Conservation (phyloP, 129 eudicot species). For the Lactuca saligna region DNA sequence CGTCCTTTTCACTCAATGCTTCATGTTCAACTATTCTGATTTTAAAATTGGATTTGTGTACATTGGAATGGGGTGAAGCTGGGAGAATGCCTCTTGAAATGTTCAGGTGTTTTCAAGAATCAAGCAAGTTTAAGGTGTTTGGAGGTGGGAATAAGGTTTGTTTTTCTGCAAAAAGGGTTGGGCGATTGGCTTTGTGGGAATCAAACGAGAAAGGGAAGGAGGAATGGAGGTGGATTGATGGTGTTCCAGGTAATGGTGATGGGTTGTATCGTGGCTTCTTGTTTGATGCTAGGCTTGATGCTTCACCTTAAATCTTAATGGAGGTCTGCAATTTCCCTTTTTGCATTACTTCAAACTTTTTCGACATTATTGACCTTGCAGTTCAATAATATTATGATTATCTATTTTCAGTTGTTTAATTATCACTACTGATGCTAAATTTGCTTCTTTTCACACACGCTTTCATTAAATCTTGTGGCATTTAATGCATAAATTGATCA, state of each 20-base stretch:
- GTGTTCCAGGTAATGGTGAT: slow-evolving; percentile 79
- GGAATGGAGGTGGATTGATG: slow-evolving; percentile 87
- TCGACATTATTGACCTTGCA: slow-evolving; percentile 10
- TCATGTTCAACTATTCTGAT: slow-evolving; percentile 80
- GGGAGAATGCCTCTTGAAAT: slow-evolving; percentile 86
- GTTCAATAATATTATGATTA: slow-evolving; percentile 23
- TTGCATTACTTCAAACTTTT: slow-evolving; percentile 9
- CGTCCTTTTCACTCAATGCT: slow-evolving; percentile 71
- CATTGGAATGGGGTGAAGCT: slow-evolving; percentile 91
- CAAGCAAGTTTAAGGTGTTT: slow-evolving; percentile 93
- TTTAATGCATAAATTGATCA: slow-evolving; percentile 24
- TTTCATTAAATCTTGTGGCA: slow-evolving; percentile 10
- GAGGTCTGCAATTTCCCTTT: slow-evolving; percentile 20
- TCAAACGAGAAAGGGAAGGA: slow-evolving; percentile 41
- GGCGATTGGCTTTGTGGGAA: slow-evolving; percentile 81
- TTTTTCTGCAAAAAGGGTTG: slow-evolving; percentile 78
- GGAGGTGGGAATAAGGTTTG: slow-evolving; percentile 89
- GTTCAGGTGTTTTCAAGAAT: slow-evolving; percentile 68
- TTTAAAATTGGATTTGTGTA: slow-evolving; percentile 73
- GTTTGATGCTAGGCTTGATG: slow-evolving; percentile 71
- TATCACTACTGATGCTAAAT: slow-evolving; percentile 11
- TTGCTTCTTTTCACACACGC: slow-evolving; percentile 14
- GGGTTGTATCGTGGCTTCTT: slow-evolving; percentile 82
- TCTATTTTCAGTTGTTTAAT: slow-evolving; percentile 29
- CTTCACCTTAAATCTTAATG: slow-evolving; percentile 53